Evolutionary conservation across 1,284 basidiomycete genomes (phyloP), one percentile per base, ranked within the genome.

Genomic region (Pterulicium gracile): DNA sequence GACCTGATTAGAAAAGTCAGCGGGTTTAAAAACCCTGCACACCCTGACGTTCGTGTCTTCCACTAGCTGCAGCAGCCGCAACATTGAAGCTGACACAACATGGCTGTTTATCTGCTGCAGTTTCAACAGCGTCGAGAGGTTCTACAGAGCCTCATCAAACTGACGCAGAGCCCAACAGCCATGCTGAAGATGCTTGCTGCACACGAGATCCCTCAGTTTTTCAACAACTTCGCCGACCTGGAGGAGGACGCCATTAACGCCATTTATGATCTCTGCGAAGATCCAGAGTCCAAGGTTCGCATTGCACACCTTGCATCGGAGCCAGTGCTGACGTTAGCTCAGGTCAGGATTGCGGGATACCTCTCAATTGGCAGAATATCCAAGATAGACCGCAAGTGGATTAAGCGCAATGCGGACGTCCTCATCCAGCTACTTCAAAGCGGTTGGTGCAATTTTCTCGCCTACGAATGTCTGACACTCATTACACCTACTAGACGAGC

Each of bases 211-310:
- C 71, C 68, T 43, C 54, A 63, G 40, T 78, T 79, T 56, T 77
- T 84, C 61, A 71, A 64, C 52, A 73, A 80, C 58, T 81, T 82
- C 54, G 73, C 76, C 1, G 80, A 82, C 41, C 63, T 81, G 14
- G 79, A 83, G 58, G 83, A 86, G 54, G 74, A 74, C 21, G 79
- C 79, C 3, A 81, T 85, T 55, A 80, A 85, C 52, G 77, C 79
- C 17, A 70, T 85, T 18, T 86, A 85, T 54, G 81, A 85, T 60
- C 62, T 86, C 1, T 85, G 81, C 56, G 81, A 85, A 58, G 82
- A 86, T 62, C 72, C 72, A 42, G 69, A 70, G 43, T 56, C 69
- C n/a, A 64, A 65, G 54, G 81, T 79, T 54, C 32, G 17, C 19
- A 20, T 27, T 35, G 10, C 15, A 21, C 24, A 20, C 44, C 42